phyloP scores from a whole-genome alignment of 768 basidiomycete genomes.

The Leccinum truebloodii region DNA sequence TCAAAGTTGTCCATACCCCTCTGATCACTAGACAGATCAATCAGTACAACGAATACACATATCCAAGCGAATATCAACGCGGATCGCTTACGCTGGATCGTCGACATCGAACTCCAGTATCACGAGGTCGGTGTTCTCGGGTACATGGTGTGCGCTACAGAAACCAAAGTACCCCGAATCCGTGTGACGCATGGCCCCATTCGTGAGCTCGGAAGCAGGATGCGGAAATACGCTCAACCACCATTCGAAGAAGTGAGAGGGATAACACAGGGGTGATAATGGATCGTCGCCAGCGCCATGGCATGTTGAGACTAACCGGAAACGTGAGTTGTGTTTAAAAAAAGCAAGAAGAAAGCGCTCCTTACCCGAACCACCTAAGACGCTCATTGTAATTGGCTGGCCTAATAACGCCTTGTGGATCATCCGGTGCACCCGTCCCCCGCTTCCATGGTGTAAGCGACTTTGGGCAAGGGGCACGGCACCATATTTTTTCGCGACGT shows the following conservation, averaged over 20 bases:
- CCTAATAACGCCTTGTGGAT: constrained; percentile 83
- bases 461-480: constrained; percentile 71
- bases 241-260: constrained; percentile 95
- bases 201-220: constrained; percentile 96
- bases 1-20: constrained; percentile 85
- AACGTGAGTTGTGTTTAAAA: background rate
- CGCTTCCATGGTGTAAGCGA: constrained; percentile 75
- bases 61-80: background rate
- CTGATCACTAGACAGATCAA: constrained; percentile 50
- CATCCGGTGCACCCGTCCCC: constrained; percentile 78
- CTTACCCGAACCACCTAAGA: constrained; percentile 87
- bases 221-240: constrained; percentile 98
- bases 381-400: constrained; percentile 84
- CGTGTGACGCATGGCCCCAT: constrained; percentile 91
- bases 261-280: constrained; percentile 82
- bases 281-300: constrained; percentile 94
- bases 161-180: constrained; percentile 94
- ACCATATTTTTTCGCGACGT: constrained; percentile 78
- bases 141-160: constrained; percentile 91
- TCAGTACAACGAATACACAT: background rate
- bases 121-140: constrained; percentile 91
- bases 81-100: constrained; percentile 70
- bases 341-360: background rate
- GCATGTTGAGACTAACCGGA: constrained; percentile 79
- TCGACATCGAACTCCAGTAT: constrained; percentile 95